These are phyloP conservation scores for Croton setiger DNA, from an alignment of 441 rosid species.

Conservation along the genomic window DNA sequence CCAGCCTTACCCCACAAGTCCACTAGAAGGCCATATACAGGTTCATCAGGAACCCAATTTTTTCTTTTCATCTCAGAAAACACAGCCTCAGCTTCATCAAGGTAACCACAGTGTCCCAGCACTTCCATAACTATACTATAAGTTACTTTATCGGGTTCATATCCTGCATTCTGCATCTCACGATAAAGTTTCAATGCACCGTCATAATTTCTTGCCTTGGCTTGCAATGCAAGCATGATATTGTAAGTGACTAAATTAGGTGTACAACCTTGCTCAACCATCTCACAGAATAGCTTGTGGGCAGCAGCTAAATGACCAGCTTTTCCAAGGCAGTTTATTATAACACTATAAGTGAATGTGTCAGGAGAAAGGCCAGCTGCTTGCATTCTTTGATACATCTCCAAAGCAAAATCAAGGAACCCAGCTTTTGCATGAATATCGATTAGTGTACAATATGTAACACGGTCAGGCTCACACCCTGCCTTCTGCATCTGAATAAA, in stretches of 20 bases:
- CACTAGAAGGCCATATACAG: conserved; percentile 81
- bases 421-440: conserved; percentile 98
- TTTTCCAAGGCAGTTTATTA: conserved; percentile 94
- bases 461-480: conserved; percentile 82
- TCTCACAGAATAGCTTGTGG: conserved; percentile 68
- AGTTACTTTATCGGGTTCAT: conserved; percentile 84
- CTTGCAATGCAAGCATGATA: conserved; percentile 86
- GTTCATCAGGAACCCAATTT: conserved; percentile 89
- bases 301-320: conserved; percentile 83
- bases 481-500: conserved; percentile 69
- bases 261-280: conserved; percentile 79
- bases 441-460: conserved; percentile 83
- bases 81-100: conserved; percentile 80
- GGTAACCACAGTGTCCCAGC: conserved; percentile 84
- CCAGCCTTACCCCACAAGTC: conserved; percentile 95
- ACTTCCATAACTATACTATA: conserved; percentile 94
- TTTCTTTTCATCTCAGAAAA: conserved; percentile 70
- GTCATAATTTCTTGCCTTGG: conserved; percentile 81
- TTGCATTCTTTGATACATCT: conserved; percentile 74
- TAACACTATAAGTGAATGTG: conserved; percentile 85
- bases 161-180: conserved; percentile 75
- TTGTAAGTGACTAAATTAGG: conserved; percentile 85
- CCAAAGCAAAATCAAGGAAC: conserved; percentile 82
- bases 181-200: conserved; percentile 70
- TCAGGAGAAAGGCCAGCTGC: conserved; percentile 83